Conservation (phyloP, 2,329 filamentous ascomycete genomes). For the Fusarium sambucinum region DNA sequence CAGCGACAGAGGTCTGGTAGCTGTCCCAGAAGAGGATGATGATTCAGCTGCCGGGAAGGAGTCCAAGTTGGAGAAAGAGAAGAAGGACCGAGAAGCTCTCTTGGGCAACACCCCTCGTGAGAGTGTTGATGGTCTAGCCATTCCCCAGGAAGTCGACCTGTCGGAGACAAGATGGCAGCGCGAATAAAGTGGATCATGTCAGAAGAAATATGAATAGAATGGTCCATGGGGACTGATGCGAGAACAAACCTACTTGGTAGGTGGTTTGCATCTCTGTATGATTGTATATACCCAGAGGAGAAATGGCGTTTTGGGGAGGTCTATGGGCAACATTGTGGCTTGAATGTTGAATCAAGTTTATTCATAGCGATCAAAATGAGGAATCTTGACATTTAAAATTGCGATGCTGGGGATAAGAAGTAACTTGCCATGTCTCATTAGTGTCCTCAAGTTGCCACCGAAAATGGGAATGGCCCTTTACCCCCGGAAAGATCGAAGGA, state of each 20-base stretch:
- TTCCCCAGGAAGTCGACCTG: conserved; percentile 47
- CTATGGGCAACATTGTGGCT: conserved; percentile 13
- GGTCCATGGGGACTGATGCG: conserved; percentile 12
- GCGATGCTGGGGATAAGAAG: background rate
- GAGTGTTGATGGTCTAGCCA: conserved; percentile 38
- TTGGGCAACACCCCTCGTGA: conserved; percentile 43
- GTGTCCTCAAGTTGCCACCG: background rate
- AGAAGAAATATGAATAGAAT: conserved; percentile 1
- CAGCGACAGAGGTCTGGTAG: conserved; percentile 54
- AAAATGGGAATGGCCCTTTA: background rate
- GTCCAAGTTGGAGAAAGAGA: conserved; percentile 30
- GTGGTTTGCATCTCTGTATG: conserved; percentile 37
- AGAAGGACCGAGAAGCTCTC: conserved; percentile 49
- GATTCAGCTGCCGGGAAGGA: conserved; percentile 37
- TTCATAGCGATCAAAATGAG: conserved; percentile 1
- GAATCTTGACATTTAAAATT: background rate
- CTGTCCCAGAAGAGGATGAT: conserved; percentile 57
- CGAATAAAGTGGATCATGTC: conserved; percentile 4
- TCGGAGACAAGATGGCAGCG: conserved; percentile 48
- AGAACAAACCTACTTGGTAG: conserved; percentile 14
- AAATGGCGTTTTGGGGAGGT: conserved; percentile 40
- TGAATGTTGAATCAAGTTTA: conserved; percentile 19
- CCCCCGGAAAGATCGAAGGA: background rate
- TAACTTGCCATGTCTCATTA: background rate
- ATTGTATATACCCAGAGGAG: conserved; percentile 46